Evolutionary conservation across 1,284 basidiomycete species (phyloP).

Genomic region (Schizophyllum commune): DNA sequence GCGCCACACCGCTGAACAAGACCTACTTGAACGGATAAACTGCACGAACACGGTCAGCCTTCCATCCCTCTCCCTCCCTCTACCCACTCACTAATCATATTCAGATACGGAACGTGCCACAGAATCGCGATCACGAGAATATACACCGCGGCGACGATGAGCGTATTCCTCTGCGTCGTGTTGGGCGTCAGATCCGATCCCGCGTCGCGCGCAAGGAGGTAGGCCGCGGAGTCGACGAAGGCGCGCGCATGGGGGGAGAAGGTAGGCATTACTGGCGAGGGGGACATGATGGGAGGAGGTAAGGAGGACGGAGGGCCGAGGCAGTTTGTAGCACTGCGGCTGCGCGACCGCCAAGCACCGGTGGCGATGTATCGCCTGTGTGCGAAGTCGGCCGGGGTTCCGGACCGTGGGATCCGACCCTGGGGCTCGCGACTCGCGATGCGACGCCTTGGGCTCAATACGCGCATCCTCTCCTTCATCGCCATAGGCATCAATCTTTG

Average conservation of each 20-base stretch:
- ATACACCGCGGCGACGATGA: slow-evolving; percentile 73
- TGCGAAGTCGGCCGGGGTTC: not conserved
- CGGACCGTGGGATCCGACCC: not conserved
- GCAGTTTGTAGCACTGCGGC: not conserved
- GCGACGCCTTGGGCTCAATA: too few relatives aligned
- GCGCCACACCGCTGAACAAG: not conserved
- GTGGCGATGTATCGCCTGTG: not conserved
- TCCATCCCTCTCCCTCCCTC: not conserved
- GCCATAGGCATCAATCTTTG: too few relatives aligned
- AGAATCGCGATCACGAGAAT: slow-evolving; percentile 65
- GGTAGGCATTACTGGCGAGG: not conserved
- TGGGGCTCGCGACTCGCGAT: too few relatives aligned
- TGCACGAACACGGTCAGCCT: slow-evolving; percentile 20
- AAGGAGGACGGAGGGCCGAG: not conserved
- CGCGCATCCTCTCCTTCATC: too few relatives aligned
- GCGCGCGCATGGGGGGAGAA: not conserved
- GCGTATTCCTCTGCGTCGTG: slow-evolving; percentile 63
- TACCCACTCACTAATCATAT: slow-evolving; percentile 52
- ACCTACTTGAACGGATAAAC: slow-evolving; percentile 91
- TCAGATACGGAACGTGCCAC: slow-evolving; percentile 68
- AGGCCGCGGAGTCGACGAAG: not conserved
- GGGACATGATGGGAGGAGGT: slow-evolving; percentile 9
- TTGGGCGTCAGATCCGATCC: slow-evolving; percentile 49
- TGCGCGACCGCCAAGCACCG: not conserved
- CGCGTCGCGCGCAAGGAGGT: slow-evolving; percentile 26